Evolutionary conservation across 164 flowering plant species (phyloP), one percentile per base, ranked within the genome.

Genomic region (Tetrastigma voinierianum): DNA sequence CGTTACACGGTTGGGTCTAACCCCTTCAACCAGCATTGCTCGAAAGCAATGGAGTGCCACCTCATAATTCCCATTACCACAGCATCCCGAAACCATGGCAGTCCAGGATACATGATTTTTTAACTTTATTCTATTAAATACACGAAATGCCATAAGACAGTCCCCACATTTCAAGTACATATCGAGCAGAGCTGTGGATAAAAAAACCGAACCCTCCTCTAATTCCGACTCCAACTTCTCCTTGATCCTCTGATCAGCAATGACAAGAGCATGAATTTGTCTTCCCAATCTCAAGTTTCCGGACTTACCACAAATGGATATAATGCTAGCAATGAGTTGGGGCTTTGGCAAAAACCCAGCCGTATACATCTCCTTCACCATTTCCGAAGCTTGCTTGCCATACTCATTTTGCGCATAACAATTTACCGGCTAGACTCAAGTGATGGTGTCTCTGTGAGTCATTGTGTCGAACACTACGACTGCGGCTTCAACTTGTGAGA

Each of bases 81-180:
- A 57, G 57, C 82, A 87, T 11, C 91, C 89, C 0, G 81, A 66
- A 44, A 88, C 76, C 82, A 88, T 67, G 2, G 83, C 79, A 0
- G 93, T 86, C 90, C 93, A 88, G 2, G 84, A 81, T 4, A 83
- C 91, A 69, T 73, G 86, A 77, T 82, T 83, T 67, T 67, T 83
- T 23, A 68, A 78, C 23, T 19, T 70, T 77, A 85, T 83, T 55
- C 55, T 58, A 45, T 69, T 23, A 62, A 86, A 86, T 20, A 86
- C 78, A 10, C 52, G 57, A 32, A 73, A 80, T 16, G 89, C 89
- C 49, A 58, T 43, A 55, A 52, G 5, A 59, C 69, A 59, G 8
- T 83, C 73, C n/a, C 55, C 32, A 62, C 72, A 81, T 72, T 67
- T 80, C 54, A 80, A 73, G 56, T 87, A 87, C 69, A 84, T 63